These are phyloP conservation scores for Saccharomycopsis sp. DNA, from an alignment of 805 yeast genomes.

Conservation along the genomic window DNA sequence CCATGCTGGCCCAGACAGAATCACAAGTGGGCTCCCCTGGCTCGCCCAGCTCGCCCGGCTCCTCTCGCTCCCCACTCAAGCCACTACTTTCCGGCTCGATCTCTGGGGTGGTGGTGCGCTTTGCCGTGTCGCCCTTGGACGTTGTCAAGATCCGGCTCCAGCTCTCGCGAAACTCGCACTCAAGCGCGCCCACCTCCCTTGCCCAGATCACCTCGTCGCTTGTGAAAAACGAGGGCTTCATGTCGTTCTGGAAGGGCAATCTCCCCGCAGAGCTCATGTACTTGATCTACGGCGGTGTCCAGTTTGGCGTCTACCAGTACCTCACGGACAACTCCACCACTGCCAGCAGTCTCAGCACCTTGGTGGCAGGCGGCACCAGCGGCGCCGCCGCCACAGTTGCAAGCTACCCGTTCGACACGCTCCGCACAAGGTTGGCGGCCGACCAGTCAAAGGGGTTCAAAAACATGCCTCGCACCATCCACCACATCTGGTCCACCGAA, in stretches of 20 bases:
- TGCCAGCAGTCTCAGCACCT: constrained; percentile 22
- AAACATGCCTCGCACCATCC: constrained; percentile 30
- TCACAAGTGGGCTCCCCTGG: too few relatives aligned
- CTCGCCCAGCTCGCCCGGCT: too few relatives aligned
- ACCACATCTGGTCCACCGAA: constrained; percentile 26
- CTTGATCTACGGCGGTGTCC: constrained; percentile 73
- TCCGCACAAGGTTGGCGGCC: constrained; percentile 81
- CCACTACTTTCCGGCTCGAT: too few relatives aligned
- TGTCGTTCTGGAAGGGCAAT: constrained; percentile 93
- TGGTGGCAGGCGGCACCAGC: constrained; percentile 64
- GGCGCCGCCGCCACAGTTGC: constrained; percentile 64
- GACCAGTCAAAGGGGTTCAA: constrained; percentile 28
- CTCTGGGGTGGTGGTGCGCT: constrained; percentile 31
- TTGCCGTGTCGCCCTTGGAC: constrained; percentile 64
- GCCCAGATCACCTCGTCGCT: constrained; percentile 35
- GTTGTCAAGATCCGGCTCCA: constrained; percentile 67
- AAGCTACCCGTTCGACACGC: constrained; percentile 87
- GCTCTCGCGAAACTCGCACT: constrained; percentile 29
- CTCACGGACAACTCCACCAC: constrained; percentile 32
- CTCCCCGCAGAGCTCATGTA: constrained; percentile 86
- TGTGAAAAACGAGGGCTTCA: constrained; percentile 53
- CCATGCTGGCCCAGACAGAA: too few relatives aligned
- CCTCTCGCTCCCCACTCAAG: too few relatives aligned
- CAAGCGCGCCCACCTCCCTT: constrained; percentile 14
- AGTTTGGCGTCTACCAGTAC: constrained; percentile 63